Conservation (phyloP, 2,329 filamentous ascomycete genomes). For the Capronia coronata region DNA sequence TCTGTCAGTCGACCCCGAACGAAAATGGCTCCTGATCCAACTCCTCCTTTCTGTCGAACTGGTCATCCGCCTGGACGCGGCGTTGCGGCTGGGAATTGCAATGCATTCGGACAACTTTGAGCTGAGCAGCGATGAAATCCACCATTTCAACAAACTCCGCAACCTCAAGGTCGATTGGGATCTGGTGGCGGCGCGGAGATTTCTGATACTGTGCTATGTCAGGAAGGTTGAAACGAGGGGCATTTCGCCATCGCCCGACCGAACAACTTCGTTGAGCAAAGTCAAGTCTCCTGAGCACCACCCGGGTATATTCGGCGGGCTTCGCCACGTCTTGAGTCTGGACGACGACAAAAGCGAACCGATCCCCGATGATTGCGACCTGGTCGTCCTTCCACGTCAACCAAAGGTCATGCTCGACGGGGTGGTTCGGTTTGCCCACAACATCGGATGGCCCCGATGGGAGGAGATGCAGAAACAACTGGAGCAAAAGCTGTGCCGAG, state of each 20-base stretch:
- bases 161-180: slow-evolving; percentile 53
- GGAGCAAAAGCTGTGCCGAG: slow-evolving; percentile 24
- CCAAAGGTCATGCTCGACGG: slow-evolving; percentile 27
- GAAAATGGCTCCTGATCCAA: slow-evolving; percentile 51
- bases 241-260: background rate
- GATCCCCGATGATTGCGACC: slow-evolving; percentile 17
- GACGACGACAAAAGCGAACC: background rate
- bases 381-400: slow-evolving; percentile 22
- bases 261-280: background rate
- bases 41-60: slow-evolving; percentile 51
- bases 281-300: slow-evolving; percentile 10
- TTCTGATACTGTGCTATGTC: slow-evolving; percentile 37
- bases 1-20: slow-evolving; percentile 28
- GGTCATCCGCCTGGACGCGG: slow-evolving; percentile 48
- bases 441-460: slow-evolving; percentile 28
- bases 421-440: slow-evolving; percentile 28
- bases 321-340: slow-evolving; percentile 9
- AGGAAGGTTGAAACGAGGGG: slow-evolving; percentile 16
- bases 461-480: slow-evolving; percentile 22
- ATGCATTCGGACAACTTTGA: slow-evolving; percentile 36
- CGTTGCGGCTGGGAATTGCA: slow-evolving; percentile 38
- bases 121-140: slow-evolving; percentile 41
- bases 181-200: slow-evolving; percentile 47
- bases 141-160: slow-evolving; percentile 42
- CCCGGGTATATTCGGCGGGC: slow-evolving; percentile 10